Evolutionary conservation across 1,284 basidiomycete genomes (phyloP).

Genomic region (Puccinia triticina): DNA sequence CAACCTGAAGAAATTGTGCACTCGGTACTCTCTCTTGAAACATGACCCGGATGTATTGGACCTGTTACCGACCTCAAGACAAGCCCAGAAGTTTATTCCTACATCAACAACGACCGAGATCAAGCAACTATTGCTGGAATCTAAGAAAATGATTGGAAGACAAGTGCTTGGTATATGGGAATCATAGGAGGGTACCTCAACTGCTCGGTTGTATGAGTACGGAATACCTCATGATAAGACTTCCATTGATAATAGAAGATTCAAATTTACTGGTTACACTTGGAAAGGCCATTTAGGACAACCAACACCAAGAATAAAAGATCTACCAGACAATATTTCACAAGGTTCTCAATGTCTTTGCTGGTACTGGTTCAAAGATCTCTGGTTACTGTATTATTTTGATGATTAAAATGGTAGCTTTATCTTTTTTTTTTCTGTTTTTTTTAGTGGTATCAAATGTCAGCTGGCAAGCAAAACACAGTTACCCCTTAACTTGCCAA

Average conservation of each 20-base stretch:
- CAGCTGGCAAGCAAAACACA: no score
- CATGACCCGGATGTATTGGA: background rate
- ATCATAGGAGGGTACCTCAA: constrained; percentile 4
- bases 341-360: background rate
- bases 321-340: background rate
- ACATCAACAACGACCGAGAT: background rate
- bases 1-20: background rate
- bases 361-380: constrained; percentile 22
- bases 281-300: background rate
- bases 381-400: constrained; percentile 6
- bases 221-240: background rate
- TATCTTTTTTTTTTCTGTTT: constrained; percentile 21
- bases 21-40: background rate
- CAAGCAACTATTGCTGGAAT: background rate
- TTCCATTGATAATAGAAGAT: background rate
- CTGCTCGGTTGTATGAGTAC: background rate
- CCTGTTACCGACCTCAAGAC: background rate
- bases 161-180: background rate
- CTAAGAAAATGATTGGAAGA: background rate
- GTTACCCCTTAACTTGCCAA: no score
- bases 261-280: background rate
- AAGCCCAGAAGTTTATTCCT: background rate
- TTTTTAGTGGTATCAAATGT: constrained; percentile 21
- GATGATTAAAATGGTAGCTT: constrained; percentile 3
- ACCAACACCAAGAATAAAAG: background rate